Evolutionary conservation across 169 alveolate genomes (phyloP).

Genomic region (Perkinsus marinus): DNA sequence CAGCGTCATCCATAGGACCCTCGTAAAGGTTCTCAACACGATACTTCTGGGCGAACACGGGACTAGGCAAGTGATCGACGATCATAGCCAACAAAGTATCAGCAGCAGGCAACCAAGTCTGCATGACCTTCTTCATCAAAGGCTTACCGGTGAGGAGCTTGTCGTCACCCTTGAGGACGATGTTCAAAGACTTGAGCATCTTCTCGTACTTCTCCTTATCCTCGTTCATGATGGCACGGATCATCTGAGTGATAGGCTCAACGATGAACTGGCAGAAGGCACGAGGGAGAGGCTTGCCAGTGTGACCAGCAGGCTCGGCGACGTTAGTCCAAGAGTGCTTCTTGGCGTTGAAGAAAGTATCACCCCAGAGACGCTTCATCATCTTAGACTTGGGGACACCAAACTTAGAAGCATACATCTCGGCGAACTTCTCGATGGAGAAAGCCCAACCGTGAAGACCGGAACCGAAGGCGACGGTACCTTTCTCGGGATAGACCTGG

Average conservation of each 20-base stretch:
- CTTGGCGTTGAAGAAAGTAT: conserved; percentile 88
- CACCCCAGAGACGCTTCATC: conserved; percentile 97
- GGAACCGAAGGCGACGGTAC: conserved; percentile 95
- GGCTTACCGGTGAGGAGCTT: conserved; percentile 86
- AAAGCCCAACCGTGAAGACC: conserved; percentile 99
- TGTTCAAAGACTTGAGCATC: conserved; percentile 78
- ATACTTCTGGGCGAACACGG: conserved; percentile 91
- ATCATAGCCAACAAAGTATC: conserved; percentile 96
- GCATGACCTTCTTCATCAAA: conserved; percentile 91
- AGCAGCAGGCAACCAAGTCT: conserved; percentile 98
- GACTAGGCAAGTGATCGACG: conserved; percentile 95
- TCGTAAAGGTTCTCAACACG: conserved; percentile 92
- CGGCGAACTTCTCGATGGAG: conserved; percentile 88
- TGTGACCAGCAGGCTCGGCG: conserved; percentile 45
- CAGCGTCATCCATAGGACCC: conserved; percentile 97
- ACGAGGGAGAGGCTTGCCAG: conserved; percentile 57
- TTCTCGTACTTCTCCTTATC: conserved; percentile 76
- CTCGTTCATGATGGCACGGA: conserved; percentile 79
- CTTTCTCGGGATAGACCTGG: conserved; percentile 89
- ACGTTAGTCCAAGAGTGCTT: conserved; percentile 83
- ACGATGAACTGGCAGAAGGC: conserved; percentile 93
- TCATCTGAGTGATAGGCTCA: conserved; percentile 92
- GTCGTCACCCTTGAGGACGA: conserved; percentile 86
- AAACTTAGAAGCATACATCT: conserved; percentile 86
- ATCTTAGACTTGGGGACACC: conserved; percentile 82